Evolutionary conservation across 1,284 basidiomycete genomes (phyloP), one percentile per base, ranked within the genome.

Genomic region (Ceratobasidium sp.): DNA sequence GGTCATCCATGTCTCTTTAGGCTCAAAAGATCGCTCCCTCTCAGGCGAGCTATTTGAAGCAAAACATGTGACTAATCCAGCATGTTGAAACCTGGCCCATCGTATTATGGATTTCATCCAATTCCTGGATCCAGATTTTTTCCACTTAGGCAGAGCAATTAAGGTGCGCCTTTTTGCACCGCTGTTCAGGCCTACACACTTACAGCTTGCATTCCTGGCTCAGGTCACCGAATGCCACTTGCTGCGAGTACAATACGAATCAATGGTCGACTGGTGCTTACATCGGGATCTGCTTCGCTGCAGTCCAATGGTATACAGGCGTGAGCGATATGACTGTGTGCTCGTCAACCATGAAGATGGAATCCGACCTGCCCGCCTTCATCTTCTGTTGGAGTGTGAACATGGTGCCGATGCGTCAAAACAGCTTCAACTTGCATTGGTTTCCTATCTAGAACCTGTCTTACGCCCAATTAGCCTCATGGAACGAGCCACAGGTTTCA

Each of bases 401-500:
- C 24, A 33, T 19, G 6, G 29, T 17, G 29, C 15, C 5, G 14
- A 27, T 5, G 14, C 56, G n/a, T 1, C 14, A 8, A 31, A 27
- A 17, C 17, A 14, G 1, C 2, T 57, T 15, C 31, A 29, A 8
- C 15, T 57, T 8, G 56, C 56, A 17, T 31, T 57, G 1, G 15
- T 57, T 24, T 33, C 31, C 1, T 57, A 57, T 19, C 7, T 33
- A 1, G 56, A 57, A 9, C 56, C 56, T 6, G 31, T 57, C 6
- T 15, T 17, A 3, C 14, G 29, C 3, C 27, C 56, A 36, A 17
- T 22, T 14, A 33, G 29, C 7, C 8, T 31, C 7, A 57, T 57
- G 31, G 56, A 57, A 36, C 56, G 56, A 7, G 56, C 56, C 31
- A 57, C 36, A 19, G 56, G 56, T 2, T 57, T 57, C 22, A 27